phyloP scores from a whole-genome alignment of 1,284 basidiomycete genomes.

The Trichosporon coremiiforme region DNA sequence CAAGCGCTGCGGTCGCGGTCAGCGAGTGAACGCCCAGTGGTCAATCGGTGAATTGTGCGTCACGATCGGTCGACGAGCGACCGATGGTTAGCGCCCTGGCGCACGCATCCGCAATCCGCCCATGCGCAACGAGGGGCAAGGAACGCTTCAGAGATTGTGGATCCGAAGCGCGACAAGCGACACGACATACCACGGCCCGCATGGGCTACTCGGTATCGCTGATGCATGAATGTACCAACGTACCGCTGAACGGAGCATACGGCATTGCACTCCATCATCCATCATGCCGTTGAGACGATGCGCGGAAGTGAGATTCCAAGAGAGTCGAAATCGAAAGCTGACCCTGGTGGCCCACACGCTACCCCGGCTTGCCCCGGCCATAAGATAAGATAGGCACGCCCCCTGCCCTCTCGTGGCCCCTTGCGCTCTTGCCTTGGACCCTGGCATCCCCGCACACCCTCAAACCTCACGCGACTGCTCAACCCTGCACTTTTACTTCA shows the following conservation, averaged over 20 bases:
- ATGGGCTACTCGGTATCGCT: neutral
- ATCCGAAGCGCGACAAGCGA: neutral
- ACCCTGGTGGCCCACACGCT: neutral
- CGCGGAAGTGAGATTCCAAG: slow-evolving; percentile 4
- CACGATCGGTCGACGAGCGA: neutral
- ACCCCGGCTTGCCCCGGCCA: neutral
- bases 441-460: neutral
- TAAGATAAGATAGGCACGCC: slow-evolving; percentile 6
- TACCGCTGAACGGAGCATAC: too few species aligned
- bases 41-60: neutral
- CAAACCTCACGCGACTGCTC: too few species aligned
- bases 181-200: neutral
- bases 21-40: neutral
- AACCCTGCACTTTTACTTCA: slow-evolving; percentile 16
- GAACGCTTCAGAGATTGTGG: neutral
- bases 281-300: neutral
- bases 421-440: neutral
- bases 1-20: neutral
- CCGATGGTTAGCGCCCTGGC: too few species aligned
- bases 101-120: too few species aligned
- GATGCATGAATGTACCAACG: too few species aligned
- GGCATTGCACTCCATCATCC: neutral
- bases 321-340: neutral
- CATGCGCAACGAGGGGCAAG: neutral
- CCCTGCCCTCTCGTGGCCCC: too few species aligned